Conservation (phyloP, 2,329 filamentous ascomycete species). For the Penicillium sp. region DNA sequence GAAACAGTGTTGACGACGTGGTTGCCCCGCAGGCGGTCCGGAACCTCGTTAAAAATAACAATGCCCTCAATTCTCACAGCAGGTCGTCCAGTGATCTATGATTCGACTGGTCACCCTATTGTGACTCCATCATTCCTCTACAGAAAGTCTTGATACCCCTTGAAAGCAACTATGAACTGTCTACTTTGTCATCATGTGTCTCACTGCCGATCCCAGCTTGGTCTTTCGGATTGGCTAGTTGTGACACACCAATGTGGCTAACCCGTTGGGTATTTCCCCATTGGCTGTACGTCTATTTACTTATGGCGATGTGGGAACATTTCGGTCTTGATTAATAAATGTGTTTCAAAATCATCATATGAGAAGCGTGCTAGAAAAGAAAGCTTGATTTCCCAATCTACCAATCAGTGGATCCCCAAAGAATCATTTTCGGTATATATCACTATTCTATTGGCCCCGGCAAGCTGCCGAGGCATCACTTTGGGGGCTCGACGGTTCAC, state of each 20-base stretch:
- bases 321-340: background rate
- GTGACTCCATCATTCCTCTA: background rate
- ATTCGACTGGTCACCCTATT: background rate
- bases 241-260: background rate
- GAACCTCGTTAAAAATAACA: slow-evolving; percentile 18
- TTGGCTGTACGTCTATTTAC: background rate
- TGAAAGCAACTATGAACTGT: background rate
- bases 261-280: background rate
- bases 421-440: background rate
- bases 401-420: background rate
- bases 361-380: background rate
- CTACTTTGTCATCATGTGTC: background rate
- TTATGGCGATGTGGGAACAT: background rate
- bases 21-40: slow-evolving; percentile 29
- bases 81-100: slow-evolving; percentile 15
- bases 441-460: background rate
- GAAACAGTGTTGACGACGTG: slow-evolving; percentile 70
- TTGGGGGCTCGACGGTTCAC: background rate
- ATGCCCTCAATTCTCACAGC: slow-evolving; percentile 16
- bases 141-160: slow-evolving; percentile 9
- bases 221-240: background rate
- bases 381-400: background rate
- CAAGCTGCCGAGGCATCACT: background rate
- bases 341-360: background rate
- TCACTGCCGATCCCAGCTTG: background rate